Percentiles rank a stretch among this genome's conserved stretches.
phyloP scores from a whole-genome alignment of 2,329 filamentous ascomycete genomes.

The Ascochyta viciae-villosae region DNA sequence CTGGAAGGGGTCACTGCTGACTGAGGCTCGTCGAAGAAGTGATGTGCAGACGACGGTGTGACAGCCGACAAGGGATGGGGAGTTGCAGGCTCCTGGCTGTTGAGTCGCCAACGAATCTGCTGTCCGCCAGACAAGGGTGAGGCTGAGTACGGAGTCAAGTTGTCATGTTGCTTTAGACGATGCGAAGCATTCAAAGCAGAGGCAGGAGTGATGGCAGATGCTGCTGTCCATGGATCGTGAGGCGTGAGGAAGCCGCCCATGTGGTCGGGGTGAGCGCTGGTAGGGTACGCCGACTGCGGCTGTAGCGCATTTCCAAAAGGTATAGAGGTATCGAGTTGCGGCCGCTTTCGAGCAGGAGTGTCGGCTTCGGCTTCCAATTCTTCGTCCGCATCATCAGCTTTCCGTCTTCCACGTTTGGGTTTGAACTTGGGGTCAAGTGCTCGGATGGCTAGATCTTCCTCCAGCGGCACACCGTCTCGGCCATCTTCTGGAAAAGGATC shows the following conservation, averaged over 20 bases:
- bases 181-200: conserved; percentile 47
- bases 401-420: conserved; percentile 67
- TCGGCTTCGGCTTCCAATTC: conserved; percentile 61
- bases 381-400: conserved; percentile 62
- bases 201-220: conserved; percentile 48
- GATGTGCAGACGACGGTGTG: conserved; percentile 66
- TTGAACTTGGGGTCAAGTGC: conserved; percentile 79
- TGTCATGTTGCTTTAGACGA: conserved; percentile 43
- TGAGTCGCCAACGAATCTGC: conserved; percentile 58
- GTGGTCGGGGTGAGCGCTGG: conserved; percentile 63
- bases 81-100: conserved; percentile 66
- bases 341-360: conserved; percentile 61
- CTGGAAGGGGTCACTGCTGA: conserved; percentile 74
- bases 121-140: conserved; percentile 51
- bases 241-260: conserved; percentile 53
- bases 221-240: conserved; percentile 56
- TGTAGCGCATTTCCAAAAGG: conserved; percentile 47
- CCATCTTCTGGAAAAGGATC: conserved; percentile 69
- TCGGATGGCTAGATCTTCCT: conserved; percentile 87
- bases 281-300: conserved; percentile 58
- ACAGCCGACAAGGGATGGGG: conserved; percentile 82
- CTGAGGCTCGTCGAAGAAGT: conserved; percentile 67
- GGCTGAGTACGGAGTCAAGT: conserved; percentile 51
- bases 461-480: conserved; percentile 81
- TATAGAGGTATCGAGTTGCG: conserved; percentile 64